These are phyloP conservation scores for Plasmodium adleri DNA, from an alignment of 169 alveolate species.

Conservation along the genomic window DNA sequence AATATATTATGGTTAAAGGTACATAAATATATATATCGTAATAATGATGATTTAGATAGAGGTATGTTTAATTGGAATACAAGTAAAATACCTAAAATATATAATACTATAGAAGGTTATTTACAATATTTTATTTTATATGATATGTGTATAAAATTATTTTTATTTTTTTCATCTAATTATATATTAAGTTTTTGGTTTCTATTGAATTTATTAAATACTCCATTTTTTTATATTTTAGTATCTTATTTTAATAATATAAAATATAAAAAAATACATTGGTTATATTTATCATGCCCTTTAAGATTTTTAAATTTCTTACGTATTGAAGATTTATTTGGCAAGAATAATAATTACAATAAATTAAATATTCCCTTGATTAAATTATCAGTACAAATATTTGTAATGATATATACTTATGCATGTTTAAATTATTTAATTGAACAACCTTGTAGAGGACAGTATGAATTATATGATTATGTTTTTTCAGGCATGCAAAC, in stretches of 20 bases:
- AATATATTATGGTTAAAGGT: conserved; percentile 40
- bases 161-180: conserved; percentile 44
- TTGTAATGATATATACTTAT: conserved; percentile 64
- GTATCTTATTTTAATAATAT: conserved; percentile 21
- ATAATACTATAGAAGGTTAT: conserved; percentile 55
- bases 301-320: conserved; percentile 63
- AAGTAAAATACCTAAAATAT: conserved; percentile 24
- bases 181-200: conserved; percentile 69
- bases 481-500: conserved; percentile 76
- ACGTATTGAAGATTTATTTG: conserved; percentile 62
- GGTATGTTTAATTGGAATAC: conserved; percentile 78
- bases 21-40: conserved; percentile 25
- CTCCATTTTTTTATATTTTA: conserved; percentile 61
- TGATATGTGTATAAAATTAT: conserved; percentile 50
- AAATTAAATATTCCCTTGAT: conserved; percentile 52
- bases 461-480: conserved; percentile 70
- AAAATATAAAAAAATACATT: conserved; percentile 11
- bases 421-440: conserved; percentile 64
- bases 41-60: conserved; percentile 21
- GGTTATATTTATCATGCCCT: conserved; percentile 72
- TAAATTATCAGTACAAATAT: conserved; percentile 35
- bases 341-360: conserved; percentile 16
- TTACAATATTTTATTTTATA: conserved; percentile 59
- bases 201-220: conserved; percentile 42
- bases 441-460: conserved; percentile 71